Evolutionary conservation across 164 flowering plant species (phyloP), one percentile per base, ranked within the genome.

Genomic region (Berberis thunbergii): DNA sequence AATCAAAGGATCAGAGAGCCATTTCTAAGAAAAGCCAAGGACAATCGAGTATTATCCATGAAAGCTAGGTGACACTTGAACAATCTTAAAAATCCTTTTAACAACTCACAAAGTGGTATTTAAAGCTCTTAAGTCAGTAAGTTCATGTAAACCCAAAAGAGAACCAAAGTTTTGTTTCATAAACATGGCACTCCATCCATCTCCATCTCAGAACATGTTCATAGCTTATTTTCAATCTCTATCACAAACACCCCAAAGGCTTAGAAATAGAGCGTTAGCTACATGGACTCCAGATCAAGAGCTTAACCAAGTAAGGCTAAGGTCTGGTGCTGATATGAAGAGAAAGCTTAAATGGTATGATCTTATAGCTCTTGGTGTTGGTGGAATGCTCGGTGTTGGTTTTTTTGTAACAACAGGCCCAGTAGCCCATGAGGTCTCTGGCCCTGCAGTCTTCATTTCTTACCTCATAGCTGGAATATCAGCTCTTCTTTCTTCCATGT

Each of bases 301-400:
- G 72, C 81, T 84, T n/a, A 87, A 78, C 70, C 80, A 76, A 73
- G 78, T 85, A 7, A 70, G 96, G 73, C 73, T 71, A 40, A 73
- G 97, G 75, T 90, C 98, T 45, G 97, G 96, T 54, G 83, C 94
- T 45, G 88, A 84, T 76, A 86, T 93, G 96, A 84, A 82, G 71
- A 80, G 92, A 70, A 86, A 79, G 70, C 94, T 93, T 53, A 66
- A 61, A 57, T 88, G 94, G 92, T 77, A 78, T 72, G 98, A 93
- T 64, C 76, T 90, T 38, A 66, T 89, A 1, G 96, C 88, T 8
- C 83, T 93, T 64, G 97, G 98, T 54, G 73, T 90, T 38, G 96
- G 97, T 26, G 98, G 98, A 9, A 93, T 93, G 98, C 86, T 93
- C 13, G 98, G 98, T 42, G 97, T 79, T 65, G 98, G 98, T 9